Evolutionary conservation across 352 stramenopile genomes (phyloP).

Genomic region (Phytophthora hybrid): DNA sequence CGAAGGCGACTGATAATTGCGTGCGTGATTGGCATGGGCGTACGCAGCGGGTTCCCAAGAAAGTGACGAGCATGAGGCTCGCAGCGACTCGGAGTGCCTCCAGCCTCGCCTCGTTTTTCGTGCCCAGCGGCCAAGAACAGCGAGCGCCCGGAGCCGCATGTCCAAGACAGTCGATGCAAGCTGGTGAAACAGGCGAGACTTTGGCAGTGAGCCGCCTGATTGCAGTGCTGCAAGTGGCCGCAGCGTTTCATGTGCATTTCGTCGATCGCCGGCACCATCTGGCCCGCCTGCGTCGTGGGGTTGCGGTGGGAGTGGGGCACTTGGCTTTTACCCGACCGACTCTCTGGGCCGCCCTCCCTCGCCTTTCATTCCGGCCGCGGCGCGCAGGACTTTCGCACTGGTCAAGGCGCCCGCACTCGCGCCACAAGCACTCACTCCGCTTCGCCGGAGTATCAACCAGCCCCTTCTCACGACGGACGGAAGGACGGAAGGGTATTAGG

Average conservation of each 20-base stretch:
- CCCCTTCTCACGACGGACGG: not conserved
- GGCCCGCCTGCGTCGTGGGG: constrained; percentile 16
- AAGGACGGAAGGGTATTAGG: constrained; percentile 6
- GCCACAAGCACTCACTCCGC: constrained; percentile 32
- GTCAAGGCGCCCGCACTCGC: constrained; percentile 16
- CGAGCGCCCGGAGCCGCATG: not conserved
- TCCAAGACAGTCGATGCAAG: not conserved
- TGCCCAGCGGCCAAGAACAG: not conserved
- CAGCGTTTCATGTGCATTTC: constrained; percentile 20
- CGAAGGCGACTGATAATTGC: constrained; percentile 22
- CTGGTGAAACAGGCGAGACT: not conserved
- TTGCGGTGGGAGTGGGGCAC: constrained; percentile 19
- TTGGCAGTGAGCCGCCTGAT: not conserved
- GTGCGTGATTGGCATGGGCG: constrained; percentile 20
- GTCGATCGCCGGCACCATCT: constrained; percentile 27
- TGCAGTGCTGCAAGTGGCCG: not conserved
- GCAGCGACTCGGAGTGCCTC: too few species aligned
- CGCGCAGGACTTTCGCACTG: constrained; percentile 33
- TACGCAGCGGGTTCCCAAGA: constrained; percentile 7
- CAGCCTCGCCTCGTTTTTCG: not conserved
- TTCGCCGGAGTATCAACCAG: constrained; percentile 34
- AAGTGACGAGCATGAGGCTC: not conserved
- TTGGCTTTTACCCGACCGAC: constrained; percentile 43
- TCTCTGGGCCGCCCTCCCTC: constrained; percentile 25
- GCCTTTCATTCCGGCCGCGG: constrained; percentile 26